Conservation (phyloP, 2,329 filamentous ascomycete species). For the Intubia oerlemansii region DNA sequence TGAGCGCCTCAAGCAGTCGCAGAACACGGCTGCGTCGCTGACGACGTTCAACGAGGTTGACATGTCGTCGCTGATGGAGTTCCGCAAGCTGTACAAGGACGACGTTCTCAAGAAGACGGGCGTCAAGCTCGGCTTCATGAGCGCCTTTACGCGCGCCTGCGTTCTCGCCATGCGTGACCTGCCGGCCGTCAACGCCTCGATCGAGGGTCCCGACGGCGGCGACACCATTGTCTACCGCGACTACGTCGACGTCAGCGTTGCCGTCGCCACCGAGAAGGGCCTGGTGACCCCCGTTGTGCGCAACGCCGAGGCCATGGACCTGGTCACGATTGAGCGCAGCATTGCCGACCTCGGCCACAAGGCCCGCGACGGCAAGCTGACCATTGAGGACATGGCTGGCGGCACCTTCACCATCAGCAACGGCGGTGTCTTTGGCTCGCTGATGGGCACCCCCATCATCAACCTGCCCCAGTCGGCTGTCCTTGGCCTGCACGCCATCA, state of each 20-base stretch:
- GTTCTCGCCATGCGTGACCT: constrained; percentile 86
- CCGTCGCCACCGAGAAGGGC: constrained; percentile 92
- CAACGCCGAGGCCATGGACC: constrained; percentile 73
- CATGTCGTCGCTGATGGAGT: constrained; percentile 94
- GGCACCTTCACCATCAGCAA: constrained; percentile 98
- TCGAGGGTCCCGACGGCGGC: constrained; percentile 83
- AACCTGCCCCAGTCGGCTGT: constrained; percentile 89
- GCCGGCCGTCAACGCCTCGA: constrained; percentile 89
- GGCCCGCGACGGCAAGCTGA: constrained; percentile 90
- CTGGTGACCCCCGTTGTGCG: constrained; percentile 91
- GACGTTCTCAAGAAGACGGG: constrained; percentile 89
- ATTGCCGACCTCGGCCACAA: constrained; percentile 95
- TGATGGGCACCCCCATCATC: constrained; percentile 97
- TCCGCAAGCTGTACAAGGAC: constrained; percentile 94
- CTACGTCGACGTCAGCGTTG: constrained; percentile 94
- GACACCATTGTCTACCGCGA: constrained; percentile 97
- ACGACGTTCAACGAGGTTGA: constrained; percentile 99
- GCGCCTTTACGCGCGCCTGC: constrained; percentile 78
- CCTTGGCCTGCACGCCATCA: constrained; percentile 86
- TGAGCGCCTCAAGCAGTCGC: constrained; percentile 95
- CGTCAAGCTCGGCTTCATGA: constrained; percentile 99
- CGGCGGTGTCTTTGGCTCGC: constrained; percentile 85
- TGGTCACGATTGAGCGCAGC: constrained; percentile 73
- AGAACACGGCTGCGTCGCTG: constrained; percentile 91
- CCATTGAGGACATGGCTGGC: constrained; percentile 97